Conservation (phyloP, 2,329 filamentous ascomycete genomes). For the Basipetospora sp. region DNA sequence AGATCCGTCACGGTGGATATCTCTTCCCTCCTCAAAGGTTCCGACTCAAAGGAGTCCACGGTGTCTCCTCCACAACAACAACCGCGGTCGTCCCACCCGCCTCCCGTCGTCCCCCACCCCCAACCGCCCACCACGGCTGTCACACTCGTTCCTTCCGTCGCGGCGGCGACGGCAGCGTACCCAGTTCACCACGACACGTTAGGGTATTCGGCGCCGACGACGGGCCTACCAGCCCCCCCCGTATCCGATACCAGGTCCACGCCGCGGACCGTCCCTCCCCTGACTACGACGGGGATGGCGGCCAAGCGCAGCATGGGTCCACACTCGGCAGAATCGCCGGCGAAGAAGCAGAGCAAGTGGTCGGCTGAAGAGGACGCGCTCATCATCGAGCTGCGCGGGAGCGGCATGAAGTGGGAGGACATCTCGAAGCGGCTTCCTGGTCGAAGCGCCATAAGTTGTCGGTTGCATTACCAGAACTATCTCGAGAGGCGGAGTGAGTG, state of each 20-base stretch:
- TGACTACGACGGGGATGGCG: slow-evolving; percentile 11
- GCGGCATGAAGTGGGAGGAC: slow-evolving; percentile 97
- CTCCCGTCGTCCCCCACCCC: slow-evolving; percentile 13
- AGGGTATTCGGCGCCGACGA: slow-evolving; percentile 5
- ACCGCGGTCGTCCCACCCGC: slow-evolving; percentile 13
- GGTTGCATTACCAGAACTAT: slow-evolving; percentile 94
- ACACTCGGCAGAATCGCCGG: slow-evolving; percentile 50
- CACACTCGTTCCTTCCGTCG: slow-evolving; percentile 7
- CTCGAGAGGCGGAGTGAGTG: slow-evolving; percentile 83
- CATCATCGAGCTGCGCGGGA: slow-evolving; percentile 79
- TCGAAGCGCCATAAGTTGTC: slow-evolving; percentile 83
- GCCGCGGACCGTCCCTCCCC: slow-evolving; percentile 7
- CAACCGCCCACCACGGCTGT: slow-evolving; percentile 7
- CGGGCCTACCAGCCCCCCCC: slow-evolving; percentile 2
- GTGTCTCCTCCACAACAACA: slow-evolving; percentile 22
- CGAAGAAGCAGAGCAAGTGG: slow-evolving; percentile 96
- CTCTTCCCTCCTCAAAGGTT: slow-evolving; percentile 68
- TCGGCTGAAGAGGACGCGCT: slow-evolving; percentile 82
- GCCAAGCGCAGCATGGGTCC: slow-evolving; percentile 36
- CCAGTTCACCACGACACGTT: slow-evolving; percentile 9
- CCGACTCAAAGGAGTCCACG: slow-evolving; percentile 58
- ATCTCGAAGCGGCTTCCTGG: slow-evolving; percentile 84
- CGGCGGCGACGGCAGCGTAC: slow-evolving; percentile 8
- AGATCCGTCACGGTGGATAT: slow-evolving; percentile 78
- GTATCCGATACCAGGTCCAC: background rate